Conservation (phyloP, 1,139 yeast species). For the Geotrichum phurueaensis region DNA sequence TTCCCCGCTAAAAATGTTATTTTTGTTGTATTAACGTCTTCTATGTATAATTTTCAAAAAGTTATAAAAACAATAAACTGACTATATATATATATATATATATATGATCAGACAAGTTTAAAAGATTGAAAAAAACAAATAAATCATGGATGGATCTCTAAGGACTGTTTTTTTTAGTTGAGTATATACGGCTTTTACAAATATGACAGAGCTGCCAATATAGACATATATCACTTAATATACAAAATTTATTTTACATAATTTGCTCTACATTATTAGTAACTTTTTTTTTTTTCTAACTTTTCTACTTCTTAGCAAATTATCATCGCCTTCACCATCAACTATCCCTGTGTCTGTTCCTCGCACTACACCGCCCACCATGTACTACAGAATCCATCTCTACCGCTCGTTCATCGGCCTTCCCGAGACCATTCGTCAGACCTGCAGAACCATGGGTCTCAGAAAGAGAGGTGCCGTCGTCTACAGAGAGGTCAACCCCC, state of each 20-base stretch:
- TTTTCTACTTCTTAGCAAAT: neutral
- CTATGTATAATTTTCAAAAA: no score
- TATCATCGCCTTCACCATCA: neutral
- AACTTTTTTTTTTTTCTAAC: neutral
- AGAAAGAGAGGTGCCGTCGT: conserved; percentile 66
- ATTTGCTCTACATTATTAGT: neutral
- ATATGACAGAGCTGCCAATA: no score
- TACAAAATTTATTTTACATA: neutral
- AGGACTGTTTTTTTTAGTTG: no score
- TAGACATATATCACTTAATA: no score
- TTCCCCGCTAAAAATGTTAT: no score
- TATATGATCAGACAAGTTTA: no score
- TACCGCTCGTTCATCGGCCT: conserved; percentile 79
- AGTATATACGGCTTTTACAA: no score
- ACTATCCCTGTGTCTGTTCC: neutral
- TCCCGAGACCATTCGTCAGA: conserved; percentile 60
- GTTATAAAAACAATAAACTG: no score
- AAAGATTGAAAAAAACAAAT: no score
- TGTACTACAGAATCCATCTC: conserved; percentile 64
- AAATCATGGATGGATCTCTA: no score
- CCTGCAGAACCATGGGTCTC: conserved; percentile 70
- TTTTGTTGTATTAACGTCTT: no score
- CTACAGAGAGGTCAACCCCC: conserved; percentile 68
- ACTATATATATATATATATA: no score
- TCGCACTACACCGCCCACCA: conserved; percentile 13